Evolutionary conservation across 2,329 filamentous ascomycete genomes (phyloP).

Genomic region (Chalaropsis thielavioides): DNA sequence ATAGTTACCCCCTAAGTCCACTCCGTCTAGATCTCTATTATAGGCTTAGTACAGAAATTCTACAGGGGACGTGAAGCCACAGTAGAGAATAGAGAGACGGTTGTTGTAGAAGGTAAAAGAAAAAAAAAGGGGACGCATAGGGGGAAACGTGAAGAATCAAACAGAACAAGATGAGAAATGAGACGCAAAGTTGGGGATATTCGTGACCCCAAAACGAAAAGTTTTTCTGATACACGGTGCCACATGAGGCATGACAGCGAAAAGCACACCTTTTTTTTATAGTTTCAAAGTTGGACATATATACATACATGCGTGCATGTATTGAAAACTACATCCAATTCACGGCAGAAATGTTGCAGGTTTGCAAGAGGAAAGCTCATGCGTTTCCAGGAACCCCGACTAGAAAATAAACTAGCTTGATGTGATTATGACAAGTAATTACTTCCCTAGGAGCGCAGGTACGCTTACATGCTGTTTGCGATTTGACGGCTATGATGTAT

Average conservation of each 20-base stretch:
- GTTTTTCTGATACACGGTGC: too few relatives aligned
- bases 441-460: too few relatives aligned
- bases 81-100: slow-evolving; percentile 5
- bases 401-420: not conserved
- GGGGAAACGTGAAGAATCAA: not conserved
- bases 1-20: slow-evolving; percentile 8
- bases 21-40: not conserved
- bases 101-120: not conserved
- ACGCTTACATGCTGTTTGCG: too few relatives aligned
- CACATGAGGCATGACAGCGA: not conserved
- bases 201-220: not conserved
- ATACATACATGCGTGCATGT: not conserved
- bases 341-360: not conserved
- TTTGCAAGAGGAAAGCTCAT: too few relatives aligned
- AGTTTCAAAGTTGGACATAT: too few relatives aligned
- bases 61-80: slow-evolving; percentile 12
- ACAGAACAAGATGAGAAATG: not conserved
- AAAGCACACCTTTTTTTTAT: not conserved
- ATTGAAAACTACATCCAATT: not conserved
- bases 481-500: too few relatives aligned
- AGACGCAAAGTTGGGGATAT: not conserved
- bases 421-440: too few relatives aligned
- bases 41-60: slow-evolving; percentile 9
- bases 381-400: not conserved
- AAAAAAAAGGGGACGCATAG: not conserved